phyloP scores from a whole-genome alignment of 2,329 filamentous ascomycete species.

The Cylindrodendrum hubeiense region DNA sequence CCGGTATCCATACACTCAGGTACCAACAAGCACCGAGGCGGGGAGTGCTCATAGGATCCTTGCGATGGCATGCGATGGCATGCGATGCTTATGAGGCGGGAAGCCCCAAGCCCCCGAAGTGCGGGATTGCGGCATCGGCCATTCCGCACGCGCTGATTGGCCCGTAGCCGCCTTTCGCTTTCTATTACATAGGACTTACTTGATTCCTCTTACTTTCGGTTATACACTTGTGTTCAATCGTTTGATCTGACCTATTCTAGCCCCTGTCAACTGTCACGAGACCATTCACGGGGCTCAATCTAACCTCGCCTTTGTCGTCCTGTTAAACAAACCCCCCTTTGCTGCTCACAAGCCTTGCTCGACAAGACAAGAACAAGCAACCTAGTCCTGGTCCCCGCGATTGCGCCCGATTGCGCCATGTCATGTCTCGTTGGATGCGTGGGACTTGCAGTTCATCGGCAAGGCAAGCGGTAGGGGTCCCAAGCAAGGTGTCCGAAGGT shows the following conservation, averaged over 20 bases:
- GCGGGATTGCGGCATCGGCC: slow-evolving; percentile 37
- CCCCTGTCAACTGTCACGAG: slow-evolving; percentile 41
- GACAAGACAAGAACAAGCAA: neutral
- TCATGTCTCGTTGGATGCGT: slow-evolving; percentile 18
- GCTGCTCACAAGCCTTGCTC: neutral
- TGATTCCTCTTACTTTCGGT: slow-evolving; percentile 43
- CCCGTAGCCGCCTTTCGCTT: slow-evolving; percentile 41
- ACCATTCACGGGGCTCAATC: slow-evolving; percentile 40
- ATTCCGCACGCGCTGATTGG: slow-evolving; percentile 37
- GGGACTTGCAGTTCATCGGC: slow-evolving; percentile 15
- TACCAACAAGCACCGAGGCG: neutral
- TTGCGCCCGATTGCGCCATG: slow-evolving; percentile 42
- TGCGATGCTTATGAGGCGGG: slow-evolving; percentile 9
- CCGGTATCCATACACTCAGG: neutral
- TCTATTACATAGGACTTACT: slow-evolving; percentile 47
- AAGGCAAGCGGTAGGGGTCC: slow-evolving; percentile 13
- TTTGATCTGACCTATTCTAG: slow-evolving; percentile 31
- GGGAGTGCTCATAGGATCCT: slow-evolving; percentile 26
- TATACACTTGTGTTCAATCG: slow-evolving; percentile 20
- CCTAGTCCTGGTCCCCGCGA: slow-evolving; percentile 38
- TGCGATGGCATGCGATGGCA: slow-evolving; percentile 25
- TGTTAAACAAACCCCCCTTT: slow-evolving; percentile 40
- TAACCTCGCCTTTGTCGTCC: slow-evolving; percentile 23
- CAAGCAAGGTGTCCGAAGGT: neutral
- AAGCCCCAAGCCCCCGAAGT: slow-evolving; percentile 11